Percentiles rank a stretch among this genome's conserved stretches.
Evolutionary conservation across 805 yeast species (phyloP).

Genomic region (Nakazawaea laoshanensis): DNA sequence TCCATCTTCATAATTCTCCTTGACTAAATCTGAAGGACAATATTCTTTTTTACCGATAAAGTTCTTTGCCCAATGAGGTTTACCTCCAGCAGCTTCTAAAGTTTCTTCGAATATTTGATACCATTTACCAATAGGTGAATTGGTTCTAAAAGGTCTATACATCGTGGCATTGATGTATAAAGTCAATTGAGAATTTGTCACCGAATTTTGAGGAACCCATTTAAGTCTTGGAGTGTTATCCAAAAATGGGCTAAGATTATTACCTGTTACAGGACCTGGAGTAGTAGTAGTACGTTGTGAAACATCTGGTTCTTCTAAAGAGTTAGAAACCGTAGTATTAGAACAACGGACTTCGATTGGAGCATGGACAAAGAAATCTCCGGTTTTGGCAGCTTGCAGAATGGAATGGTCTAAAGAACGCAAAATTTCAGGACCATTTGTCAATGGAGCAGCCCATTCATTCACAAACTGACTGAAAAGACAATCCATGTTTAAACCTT

Average conservation of each 20-base stretch:
- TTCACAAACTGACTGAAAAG: slow-evolving; percentile 87
- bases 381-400: slow-evolving; percentile 44
- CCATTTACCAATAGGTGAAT: slow-evolving; percentile 75
- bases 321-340: slow-evolving; percentile 54
- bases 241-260: slow-evolving; percentile 68
- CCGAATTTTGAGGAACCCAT: slow-evolving; percentile 43
- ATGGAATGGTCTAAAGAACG: slow-evolving; percentile 54
- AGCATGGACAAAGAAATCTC: slow-evolving; percentile 81
- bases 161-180: slow-evolving; percentile 88
- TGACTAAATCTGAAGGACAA: slow-evolving; percentile 11
- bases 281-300: slow-evolving; percentile 40
- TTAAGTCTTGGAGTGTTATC: slow-evolving; percentile 71
- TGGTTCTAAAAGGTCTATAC: slow-evolving; percentile 84
- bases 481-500: slow-evolving; percentile 93
- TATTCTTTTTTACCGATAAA: slow-evolving; percentile 51
- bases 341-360: slow-evolving; percentile 94
- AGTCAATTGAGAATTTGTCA: slow-evolving; percentile 71
- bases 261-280: slow-evolving; percentile 81
- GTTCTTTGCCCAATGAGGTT: slow-evolving; percentile 98
- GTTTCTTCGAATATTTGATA: slow-evolving; percentile 74
- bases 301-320: slow-evolving; percentile 33
- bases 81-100: slow-evolving; percentile 73
- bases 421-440: slow-evolving; percentile 66
- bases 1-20: slow-evolving; percentile 37
- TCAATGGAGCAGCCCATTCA: slow-evolving; percentile 95